Evolutionary conservation across 179 eudicot genomes (phyloP), one percentile per base, ranked within the genome.

Genomic region (Dionaea muscipula): DNA sequence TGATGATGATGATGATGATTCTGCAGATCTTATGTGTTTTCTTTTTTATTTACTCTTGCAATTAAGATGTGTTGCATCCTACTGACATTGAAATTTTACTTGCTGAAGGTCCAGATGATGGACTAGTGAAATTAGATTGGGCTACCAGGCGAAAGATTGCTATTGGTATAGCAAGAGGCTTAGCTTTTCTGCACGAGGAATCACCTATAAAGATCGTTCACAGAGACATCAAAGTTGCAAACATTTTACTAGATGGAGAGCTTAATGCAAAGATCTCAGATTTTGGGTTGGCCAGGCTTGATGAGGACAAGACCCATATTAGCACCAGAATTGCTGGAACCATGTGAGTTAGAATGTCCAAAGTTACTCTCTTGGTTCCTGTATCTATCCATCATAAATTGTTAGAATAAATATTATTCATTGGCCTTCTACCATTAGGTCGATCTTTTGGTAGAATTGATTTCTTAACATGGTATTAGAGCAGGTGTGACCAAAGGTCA

Each of bases 281-380:
- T 63, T 78, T 78, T 58, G 82, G 83, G 39, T 62, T 78, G 56
- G 77, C 80, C 46, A 67, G 66, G 67, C 80, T 78, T 52, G 64
- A 66, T 61, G 79, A 77, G 43, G 74, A 62, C 22, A 53, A 62
- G 2, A 70, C 78, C 28, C 81, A 77, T 54, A 73, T 77, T 26
- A 70, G 81, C 67, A 77, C 81, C 21, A 68, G 75, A 59, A 65
- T 77, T 61, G 82, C 79, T 18, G 82, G 82, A 63, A 78, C 82
- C 43, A 66, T 74, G 82, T 78, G 39, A 74, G 82, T 17, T 26
- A 25, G 22, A 44, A 15, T 8, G n/a, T n/a, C n/a, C n/a, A n/a
- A n/a, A n/a, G n/a, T n/a, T n/a, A n/a, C n/a, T n/a, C n/a, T n/a
- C n/a, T n/a, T n/a, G n/a, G n/a, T n/a, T n/a, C n/a, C n/a, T n/a